Evolutionary conservation across 108 stramenopile genomes (phyloP).

Genomic region (Nitzschia sp.): DNA sequence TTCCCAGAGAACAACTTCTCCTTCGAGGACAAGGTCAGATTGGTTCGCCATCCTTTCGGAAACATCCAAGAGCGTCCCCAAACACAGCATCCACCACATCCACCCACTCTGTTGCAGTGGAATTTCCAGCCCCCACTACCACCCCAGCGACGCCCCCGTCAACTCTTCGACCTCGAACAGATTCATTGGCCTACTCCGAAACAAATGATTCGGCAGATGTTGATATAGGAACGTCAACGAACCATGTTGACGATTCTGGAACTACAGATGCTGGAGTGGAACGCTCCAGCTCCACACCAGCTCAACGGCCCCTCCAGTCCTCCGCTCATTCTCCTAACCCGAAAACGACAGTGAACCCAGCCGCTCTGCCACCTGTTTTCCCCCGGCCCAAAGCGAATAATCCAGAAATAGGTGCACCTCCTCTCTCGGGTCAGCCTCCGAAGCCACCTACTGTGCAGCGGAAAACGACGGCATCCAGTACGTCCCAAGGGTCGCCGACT

Average conservation of each 20-base stretch:
- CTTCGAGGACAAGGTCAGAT: background rate
- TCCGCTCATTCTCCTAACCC: too few relatives aligned
- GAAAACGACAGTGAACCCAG: background rate
- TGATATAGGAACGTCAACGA: too few relatives aligned
- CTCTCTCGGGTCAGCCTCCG: slow-evolving; percentile 7
- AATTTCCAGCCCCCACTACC: slow-evolving; percentile 8
- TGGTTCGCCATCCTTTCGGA: background rate
- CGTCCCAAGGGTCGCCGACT: slow-evolving; percentile 9
- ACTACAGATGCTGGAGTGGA: too few relatives aligned
- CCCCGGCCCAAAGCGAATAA: slow-evolving; percentile 13
- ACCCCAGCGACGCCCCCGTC: background rate
- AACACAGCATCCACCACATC: background rate
- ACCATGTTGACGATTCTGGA: too few relatives aligned
- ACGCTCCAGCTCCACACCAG: too few relatives aligned
- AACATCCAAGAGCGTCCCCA: background rate
- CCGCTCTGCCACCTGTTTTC: slow-evolving; percentile 25
- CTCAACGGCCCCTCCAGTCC: too few relatives aligned
- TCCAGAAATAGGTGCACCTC: slow-evolving; percentile 4
- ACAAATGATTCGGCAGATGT: background rate
- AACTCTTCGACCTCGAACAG: slow-evolving; percentile 10
- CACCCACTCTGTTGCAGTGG: slow-evolving; percentile 6
- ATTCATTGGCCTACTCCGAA: slow-evolving; percentile 8
- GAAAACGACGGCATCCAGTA: background rate
- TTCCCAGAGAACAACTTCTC: slow-evolving; percentile 21
- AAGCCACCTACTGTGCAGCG: background rate